These are phyloP conservation scores for Saccharomyces hybrid DNA, from an alignment of 1,139 yeast species.

Conservation along the genomic window DNA sequence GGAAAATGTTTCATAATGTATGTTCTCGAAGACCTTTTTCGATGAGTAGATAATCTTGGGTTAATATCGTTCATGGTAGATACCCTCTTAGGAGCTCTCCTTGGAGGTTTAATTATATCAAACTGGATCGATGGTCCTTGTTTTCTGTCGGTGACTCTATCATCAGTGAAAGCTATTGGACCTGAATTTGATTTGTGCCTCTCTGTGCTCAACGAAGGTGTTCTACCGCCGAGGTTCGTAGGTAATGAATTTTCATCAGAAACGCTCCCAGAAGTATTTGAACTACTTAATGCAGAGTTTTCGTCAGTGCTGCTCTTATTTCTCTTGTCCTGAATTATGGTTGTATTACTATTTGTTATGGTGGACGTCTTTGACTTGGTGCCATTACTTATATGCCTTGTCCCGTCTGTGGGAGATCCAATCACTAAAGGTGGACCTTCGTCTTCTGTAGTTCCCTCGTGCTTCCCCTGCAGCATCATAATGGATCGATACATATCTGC, in stretches of 20 bases:
- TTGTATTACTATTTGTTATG: background rate
- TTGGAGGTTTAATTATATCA: conserved; percentile 22
- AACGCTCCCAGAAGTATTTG: background rate
- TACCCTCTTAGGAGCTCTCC: conserved; percentile 4
- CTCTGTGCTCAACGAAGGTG: background rate
- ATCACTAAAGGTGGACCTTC: conserved; percentile 81
- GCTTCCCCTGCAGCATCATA: conserved; percentile 59
- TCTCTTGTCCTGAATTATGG: background rate
- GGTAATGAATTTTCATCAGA: background rate
- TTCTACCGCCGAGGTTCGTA: background rate
- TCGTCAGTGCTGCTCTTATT: background rate
- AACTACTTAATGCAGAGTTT: background rate
- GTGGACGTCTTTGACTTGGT: background rate
- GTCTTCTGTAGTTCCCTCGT: conserved; percentile 38
- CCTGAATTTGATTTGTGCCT: background rate
- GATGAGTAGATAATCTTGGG: background rate
- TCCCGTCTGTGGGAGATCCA: conserved; percentile 68
- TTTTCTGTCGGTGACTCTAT: background rate
- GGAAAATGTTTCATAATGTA: conserved; percentile 13
- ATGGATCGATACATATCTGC: conserved; percentile 80
- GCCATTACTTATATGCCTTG: background rate
- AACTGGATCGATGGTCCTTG: conserved; percentile 23
- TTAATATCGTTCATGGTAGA: background rate
- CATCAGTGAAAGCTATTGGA: background rate
- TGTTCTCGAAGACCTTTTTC: conserved; percentile 10